A percentile compares a stretch with the other conserved stretches of the same genome.
Conservation (phyloP, 306 rosid species). For the Carpinus viminea region DNA sequence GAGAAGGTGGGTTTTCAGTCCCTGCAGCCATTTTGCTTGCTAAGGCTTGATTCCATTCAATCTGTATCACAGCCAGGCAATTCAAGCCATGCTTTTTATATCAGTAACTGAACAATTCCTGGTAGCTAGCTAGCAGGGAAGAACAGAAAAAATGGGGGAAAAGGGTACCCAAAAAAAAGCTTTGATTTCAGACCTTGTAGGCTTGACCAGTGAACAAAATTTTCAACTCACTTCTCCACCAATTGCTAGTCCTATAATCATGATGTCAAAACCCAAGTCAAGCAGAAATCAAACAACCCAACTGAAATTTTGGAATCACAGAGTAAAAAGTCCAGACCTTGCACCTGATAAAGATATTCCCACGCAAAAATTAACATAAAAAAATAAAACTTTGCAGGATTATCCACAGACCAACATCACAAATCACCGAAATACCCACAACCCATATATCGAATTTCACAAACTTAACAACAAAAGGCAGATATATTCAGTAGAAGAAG, state of each 20-base stretch:
- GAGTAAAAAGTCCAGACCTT: background rate
- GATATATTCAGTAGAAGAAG: background rate
- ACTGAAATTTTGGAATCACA: background rate
- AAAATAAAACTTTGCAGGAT: slow-evolving; percentile 1
- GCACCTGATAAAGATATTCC: background rate
- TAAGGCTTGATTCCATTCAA: slow-evolving; percentile 36
- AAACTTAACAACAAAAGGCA: slow-evolving; percentile 3
- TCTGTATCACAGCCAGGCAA: background rate
- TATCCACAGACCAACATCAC: background rate
- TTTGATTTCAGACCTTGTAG: background rate
- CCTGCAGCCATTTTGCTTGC: slow-evolving; percentile 51
- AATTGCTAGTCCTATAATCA: slow-evolving; percentile 11
- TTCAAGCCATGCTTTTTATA: slow-evolving; percentile 13
- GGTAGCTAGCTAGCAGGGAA: background rate
- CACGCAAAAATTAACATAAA: background rate
- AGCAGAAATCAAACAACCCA: slow-evolving; percentile 17
- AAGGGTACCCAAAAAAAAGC: background rate
- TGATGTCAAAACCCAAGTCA: slow-evolving; percentile 3
- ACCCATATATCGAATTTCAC: slow-evolving; percentile 25
- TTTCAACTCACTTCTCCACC: slow-evolving; percentile 6
- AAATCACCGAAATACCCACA: slow-evolving; percentile 13
- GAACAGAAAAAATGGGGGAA: background rate
- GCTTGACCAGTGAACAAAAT: background rate
- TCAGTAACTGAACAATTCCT: slow-evolving; percentile 2
- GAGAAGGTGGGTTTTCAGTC: slow-evolving; percentile 48